Base-by-base conservation (phyloP, 352 stramenopile genomes). In the Pythium oligandrum region DNA sequence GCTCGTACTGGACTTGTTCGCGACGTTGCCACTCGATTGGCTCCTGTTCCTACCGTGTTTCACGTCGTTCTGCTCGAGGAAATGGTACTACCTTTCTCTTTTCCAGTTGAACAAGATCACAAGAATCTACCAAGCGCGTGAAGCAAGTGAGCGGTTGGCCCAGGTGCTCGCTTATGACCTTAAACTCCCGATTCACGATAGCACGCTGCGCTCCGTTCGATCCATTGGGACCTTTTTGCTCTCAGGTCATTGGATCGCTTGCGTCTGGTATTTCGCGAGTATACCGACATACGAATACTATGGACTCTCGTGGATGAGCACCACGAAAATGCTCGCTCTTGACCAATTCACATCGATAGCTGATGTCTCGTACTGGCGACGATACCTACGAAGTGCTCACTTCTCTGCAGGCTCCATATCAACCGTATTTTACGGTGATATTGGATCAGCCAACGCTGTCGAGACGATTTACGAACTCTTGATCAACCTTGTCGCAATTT, bases 351-450 rank as follows among this genome's bases (percentile, higher is more conserved):
- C 53, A 3, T 60, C 63, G 30, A 39, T 89, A 4, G 63, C 56
- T 3, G 63, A 73, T 4, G 61, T 87, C 12, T 68, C 73, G 2
- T 63, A 68, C 3, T 59, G 61, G 10, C 67, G 78, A 4, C 66
- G 67, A 4, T 89, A 89, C 54, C 37, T 87, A 31, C 75, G 75
- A 1, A 74, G 73, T 10, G 60, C 82, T 6, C 76, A 89, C 40
- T 89, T 89, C 44, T 68, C 71, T 0, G 70, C 70, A 4, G 75
- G 74, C 7, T 87, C 78, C 10, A 87, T 86, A 52, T 76, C 78
- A 1, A 89, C 78, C 1, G 71, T 86, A 2, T 89, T 87, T 30
- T 89, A 86, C 44, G 75, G 78, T 0, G 78, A 89, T 40, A 83
- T 89, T 8, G 73, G 71, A 38, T 83, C 73, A 32, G 70, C 73